Percentiles rank a stretch among this genome's conserved stretches.
These are phyloP conservation scores for Poa pratensis DNA, from an alignment of 176 grass and related monocot genomes.

Conservation along the genomic window DNA sequence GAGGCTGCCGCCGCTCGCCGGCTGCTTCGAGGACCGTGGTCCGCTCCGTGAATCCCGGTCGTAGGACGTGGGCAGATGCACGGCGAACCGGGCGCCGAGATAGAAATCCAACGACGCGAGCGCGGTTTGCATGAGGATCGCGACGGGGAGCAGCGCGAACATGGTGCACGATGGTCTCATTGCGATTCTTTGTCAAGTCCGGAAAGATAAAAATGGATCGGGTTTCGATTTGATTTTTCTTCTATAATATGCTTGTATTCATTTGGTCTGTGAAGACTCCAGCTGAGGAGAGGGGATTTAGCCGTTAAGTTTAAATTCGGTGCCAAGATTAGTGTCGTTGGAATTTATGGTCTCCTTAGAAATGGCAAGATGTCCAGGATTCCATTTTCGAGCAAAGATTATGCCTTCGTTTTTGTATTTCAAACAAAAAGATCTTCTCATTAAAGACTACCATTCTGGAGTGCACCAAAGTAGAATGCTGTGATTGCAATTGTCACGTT, in stretches of 20 bases:
- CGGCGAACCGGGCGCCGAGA: conserved; percentile 35
- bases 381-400: background rate
- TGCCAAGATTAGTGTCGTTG: conserved; percentile 8
- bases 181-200: background rate
- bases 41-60: background rate
- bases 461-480: background rate
- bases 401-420: background rate
- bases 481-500: background rate
- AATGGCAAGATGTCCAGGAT: conserved; percentile 15
- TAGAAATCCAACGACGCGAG: conserved; percentile 33
- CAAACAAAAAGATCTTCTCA: background rate
- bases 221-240: conserved; percentile 2
- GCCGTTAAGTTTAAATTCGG: conserved; percentile 25
- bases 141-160: conserved; percentile 10
- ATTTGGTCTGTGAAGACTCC: background rate
- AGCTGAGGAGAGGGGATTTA: background rate
- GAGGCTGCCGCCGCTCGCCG: conserved; percentile 5
- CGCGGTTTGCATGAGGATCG: conserved; percentile 21
- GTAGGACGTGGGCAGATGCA: conserved; percentile 25
- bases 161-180: background rate
- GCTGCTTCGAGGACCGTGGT: conserved; percentile 29
- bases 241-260: conserved; percentile 7
- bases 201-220: background rate
- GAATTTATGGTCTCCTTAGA: conserved; percentile 17
- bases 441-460: background rate